A percentile compares a stretch with the other conserved stretches of the same genome.
Conservation (phyloP, 371 early-diverging fungal genomes). For the Mortierella sp. region DNA sequence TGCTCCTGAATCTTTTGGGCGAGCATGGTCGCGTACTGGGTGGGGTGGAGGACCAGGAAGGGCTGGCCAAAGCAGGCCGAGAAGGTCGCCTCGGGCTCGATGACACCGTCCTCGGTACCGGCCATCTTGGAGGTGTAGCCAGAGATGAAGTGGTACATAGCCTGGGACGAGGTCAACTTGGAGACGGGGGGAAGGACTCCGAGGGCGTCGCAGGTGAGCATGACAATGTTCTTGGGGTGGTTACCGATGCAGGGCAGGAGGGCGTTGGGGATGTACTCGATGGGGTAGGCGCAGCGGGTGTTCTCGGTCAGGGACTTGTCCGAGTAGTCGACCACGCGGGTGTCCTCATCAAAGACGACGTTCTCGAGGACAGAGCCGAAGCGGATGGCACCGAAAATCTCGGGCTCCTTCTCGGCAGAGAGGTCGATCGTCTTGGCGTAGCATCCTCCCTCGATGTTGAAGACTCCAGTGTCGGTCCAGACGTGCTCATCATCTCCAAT, state of each 20-base stretch:
- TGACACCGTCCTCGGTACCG: constrained; percentile 96
- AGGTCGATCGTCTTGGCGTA: constrained; percentile 97
- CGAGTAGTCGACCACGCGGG: constrained; percentile 90
- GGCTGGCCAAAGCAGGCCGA: constrained; percentile 97
- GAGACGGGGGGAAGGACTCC: constrained; percentile 97
- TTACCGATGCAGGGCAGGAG: constrained; percentile 94
- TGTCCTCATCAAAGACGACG: constrained; percentile 86
- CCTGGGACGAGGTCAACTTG: constrained; percentile 90
- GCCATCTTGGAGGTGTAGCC: constrained; percentile 94
- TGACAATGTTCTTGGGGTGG: constrained; percentile 95
- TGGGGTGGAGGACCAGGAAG: constrained; percentile 96
- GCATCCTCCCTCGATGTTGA: constrained; percentile 99
- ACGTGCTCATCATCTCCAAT: constrained; percentile 99
- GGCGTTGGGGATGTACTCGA: constrained; percentile 96
- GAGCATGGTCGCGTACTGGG: constrained; percentile 96
- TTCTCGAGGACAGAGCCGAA: constrained; percentile 97
- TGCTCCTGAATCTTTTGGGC: constrained; percentile 94
- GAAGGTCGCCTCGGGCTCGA: constrained; percentile 94
- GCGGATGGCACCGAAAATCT: constrained; percentile 95
- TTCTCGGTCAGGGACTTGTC: constrained; percentile 92
- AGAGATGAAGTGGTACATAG: constrained; percentile 97
- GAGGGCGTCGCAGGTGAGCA: constrained; percentile 97
- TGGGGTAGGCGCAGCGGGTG: constrained; percentile 97
- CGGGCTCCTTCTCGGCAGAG: constrained; percentile 96
- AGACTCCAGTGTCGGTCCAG: constrained; percentile 95